Conservation (phyloP, 306 rosid species). For the Fragaria ananassa region DNA sequence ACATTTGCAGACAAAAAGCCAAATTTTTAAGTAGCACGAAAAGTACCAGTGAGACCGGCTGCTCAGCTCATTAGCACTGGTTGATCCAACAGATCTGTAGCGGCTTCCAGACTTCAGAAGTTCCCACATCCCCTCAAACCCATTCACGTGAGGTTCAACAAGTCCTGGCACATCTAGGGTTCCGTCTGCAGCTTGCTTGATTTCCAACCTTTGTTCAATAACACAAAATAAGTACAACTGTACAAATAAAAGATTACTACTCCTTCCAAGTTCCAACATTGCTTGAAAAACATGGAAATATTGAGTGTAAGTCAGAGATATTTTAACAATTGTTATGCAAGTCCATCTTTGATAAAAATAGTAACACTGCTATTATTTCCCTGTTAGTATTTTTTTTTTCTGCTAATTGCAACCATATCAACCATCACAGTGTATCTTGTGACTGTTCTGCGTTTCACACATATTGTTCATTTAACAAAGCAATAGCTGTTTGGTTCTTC, state of each 20-base stretch:
- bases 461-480: not conserved
- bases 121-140: conserved; percentile 80
- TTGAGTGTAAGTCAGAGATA: not conserved
- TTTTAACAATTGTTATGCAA: not conserved
- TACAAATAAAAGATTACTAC: not conserved
- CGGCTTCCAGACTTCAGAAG: conserved; percentile 74
- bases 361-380: not conserved
- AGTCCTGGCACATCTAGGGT: conserved; percentile 97
- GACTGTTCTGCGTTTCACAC: not conserved
- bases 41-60: conserved; percentile 95
- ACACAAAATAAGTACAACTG: conserved; percentile 5
- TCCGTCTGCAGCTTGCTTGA: conserved; percentile 93
- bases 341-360: not conserved
- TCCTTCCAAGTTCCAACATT: not conserved
- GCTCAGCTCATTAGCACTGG: conserved; percentile 88
- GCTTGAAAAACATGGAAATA: not conserved
- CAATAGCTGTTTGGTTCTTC: not conserved
- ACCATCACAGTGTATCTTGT: not conserved
- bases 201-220: conserved; percentile 65
- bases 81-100: conserved; percentile 91
- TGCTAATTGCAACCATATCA: not conserved
- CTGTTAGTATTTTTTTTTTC: not conserved
- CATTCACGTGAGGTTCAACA: conserved; percentile 65
- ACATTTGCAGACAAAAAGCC: not conserved
- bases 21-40: not conserved